Conservation (phyloP, 768 basidiomycete genomes). For the Ramaria rubella region DNA sequence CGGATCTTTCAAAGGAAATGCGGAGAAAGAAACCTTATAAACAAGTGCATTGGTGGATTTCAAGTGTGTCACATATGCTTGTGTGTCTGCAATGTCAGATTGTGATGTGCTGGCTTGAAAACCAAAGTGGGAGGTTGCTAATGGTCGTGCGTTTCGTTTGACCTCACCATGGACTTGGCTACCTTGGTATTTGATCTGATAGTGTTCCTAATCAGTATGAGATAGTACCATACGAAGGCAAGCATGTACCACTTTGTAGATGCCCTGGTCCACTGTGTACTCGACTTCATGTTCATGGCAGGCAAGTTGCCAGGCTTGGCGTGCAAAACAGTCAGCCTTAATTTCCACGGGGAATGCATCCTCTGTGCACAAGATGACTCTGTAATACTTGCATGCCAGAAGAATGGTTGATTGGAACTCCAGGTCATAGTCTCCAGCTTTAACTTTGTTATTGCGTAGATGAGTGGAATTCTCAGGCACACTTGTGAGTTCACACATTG, state of each 20-base stretch:
- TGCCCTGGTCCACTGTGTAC: background rate
- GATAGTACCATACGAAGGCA: background rate
- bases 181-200: background rate
- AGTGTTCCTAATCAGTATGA: too few species aligned
- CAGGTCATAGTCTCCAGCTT: background rate
- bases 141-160: background rate
- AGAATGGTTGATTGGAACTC: background rate
- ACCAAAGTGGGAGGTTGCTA: background rate
- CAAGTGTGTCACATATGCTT: too few species aligned
- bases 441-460: too few species aligned
- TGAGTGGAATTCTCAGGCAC: too few species aligned
- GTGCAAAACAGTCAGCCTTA: background rate
- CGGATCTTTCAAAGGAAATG: too few species aligned
- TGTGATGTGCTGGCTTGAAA: background rate
- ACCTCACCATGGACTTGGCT: background rate
- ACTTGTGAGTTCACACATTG: too few species aligned
- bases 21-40: too few species aligned
- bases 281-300: background rate
- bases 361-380: background rate
- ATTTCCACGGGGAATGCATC: background rate
- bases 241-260: background rate
- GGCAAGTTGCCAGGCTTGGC: background rate
- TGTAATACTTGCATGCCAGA: background rate
- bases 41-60: too few species aligned
- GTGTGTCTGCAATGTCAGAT: too few species aligned